Evolutionary conservation across 345 rosid species (phyloP).

Genomic region (Brassica carinata): DNA sequence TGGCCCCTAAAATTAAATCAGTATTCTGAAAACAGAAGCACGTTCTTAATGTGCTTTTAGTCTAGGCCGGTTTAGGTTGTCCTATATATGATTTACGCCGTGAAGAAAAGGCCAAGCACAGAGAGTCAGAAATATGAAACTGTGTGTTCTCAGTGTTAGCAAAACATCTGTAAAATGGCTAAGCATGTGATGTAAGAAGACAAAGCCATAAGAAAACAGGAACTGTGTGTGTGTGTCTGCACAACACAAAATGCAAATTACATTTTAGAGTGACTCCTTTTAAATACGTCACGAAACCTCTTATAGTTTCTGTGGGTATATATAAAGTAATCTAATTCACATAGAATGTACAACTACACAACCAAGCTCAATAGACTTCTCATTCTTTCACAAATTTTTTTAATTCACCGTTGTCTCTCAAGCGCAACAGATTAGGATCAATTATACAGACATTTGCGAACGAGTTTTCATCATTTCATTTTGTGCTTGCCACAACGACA

Average conservation of each 20-base stretch:
- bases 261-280: constrained; percentile 14
- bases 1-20: neutral
- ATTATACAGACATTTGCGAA: neutral
- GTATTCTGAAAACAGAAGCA: neutral
- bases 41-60: neutral
- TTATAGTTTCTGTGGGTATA: neutral
- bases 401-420: neutral
- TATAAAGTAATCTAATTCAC: neutral
- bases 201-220: constrained; percentile 30
- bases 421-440: neutral
- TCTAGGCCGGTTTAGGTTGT: neutral
- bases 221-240: constrained; percentile 25
- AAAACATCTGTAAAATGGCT: neutral
- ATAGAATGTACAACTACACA: constrained; percentile 5
- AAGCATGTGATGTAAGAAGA: constrained; percentile 30
- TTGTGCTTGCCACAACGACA: neutral
- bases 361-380: neutral
- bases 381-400: neutral
- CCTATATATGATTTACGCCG: neutral
- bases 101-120: neutral
- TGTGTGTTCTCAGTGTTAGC: constrained; percentile 5
- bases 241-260: constrained; percentile 28
- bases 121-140: neutral
- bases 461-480: neutral
- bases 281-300: constrained; percentile 20